phyloP scores from a whole-genome alignment of 306 rosid genomes.

The Sicyos baderoa region DNA sequence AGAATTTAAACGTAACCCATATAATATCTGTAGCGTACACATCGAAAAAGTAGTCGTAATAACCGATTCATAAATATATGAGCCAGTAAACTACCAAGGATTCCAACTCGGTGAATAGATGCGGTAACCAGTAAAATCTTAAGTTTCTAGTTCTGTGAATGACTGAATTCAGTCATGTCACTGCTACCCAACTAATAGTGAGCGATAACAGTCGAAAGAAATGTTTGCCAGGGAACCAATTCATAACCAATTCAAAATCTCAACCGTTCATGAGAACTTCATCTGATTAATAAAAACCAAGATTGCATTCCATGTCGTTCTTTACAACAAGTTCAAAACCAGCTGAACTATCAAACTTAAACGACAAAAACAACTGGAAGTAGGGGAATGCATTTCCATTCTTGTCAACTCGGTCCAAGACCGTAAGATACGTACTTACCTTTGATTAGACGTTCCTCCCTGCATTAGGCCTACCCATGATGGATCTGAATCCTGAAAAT shows the following conservation, averaged over 20 bases:
- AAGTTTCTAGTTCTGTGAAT: neutral
- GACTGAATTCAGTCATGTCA: neutral
- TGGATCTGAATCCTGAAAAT: conserved; percentile 62
- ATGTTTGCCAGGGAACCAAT: conserved; percentile 2
- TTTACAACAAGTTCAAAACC: conserved; percentile 39
- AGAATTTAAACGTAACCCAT: neutral
- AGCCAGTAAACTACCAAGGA: neutral
- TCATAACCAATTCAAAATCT: conserved; percentile 19
- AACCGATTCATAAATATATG: neutral
- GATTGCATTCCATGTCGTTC: conserved; percentile 20
- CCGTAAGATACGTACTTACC: conserved; percentile 45
- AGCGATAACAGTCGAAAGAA: conserved; percentile 4
- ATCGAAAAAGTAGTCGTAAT: neutral
- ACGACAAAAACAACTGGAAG: conserved; percentile 3
- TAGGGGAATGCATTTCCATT: neutral
- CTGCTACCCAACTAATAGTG: neutral
- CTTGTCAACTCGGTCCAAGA: conserved; percentile 19
- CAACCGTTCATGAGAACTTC: conserved; percentile 10
- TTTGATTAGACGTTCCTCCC: conserved; percentile 34
- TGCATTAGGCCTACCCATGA: conserved; percentile 49
- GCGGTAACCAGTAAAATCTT: neutral
- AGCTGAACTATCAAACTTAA: conserved; percentile 22
- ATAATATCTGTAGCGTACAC: neutral
- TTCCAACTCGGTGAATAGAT: neutral
- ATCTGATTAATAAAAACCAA: conserved; percentile 4